Conservation (phyloP, 305 asterid species). For the Fraxinus velutina region DNA sequence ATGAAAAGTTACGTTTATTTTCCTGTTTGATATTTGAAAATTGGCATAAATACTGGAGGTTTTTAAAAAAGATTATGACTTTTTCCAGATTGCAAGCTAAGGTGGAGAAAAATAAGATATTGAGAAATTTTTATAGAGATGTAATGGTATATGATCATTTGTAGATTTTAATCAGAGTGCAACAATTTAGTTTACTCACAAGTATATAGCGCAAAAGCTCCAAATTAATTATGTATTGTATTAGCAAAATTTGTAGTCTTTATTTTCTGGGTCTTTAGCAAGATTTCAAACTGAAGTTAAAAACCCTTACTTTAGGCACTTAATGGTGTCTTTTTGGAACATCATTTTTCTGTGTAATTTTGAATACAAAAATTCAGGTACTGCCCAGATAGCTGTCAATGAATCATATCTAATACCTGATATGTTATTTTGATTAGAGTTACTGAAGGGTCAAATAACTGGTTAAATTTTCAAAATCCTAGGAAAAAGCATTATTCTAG, state of each 20-base stretch:
- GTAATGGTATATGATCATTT: neutral
- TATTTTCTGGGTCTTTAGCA: neutral
- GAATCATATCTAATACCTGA: neutral
- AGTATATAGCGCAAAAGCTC: neutral
- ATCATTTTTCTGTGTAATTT: neutral
- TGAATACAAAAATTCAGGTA: neutral
- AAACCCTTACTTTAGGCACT: neutral
- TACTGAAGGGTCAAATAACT: neutral
- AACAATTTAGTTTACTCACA: neutral
- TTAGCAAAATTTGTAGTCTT: neutral
- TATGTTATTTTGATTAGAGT: neutral
- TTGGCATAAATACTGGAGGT: neutral
- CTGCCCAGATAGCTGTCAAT: neutral
- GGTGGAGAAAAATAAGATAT: neutral
- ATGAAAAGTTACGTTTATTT: neutral
- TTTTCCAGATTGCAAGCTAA: neutral
- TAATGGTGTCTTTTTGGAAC: neutral
- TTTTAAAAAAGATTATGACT: neutral
- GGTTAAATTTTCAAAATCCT: neutral
- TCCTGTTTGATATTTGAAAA: neutral
- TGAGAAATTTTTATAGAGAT: neutral
- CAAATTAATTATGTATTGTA: neutral
- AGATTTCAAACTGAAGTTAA: neutral
- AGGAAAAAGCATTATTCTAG: neutral
- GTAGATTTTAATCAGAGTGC: neutral